Evolutionary conservation across 169 alveolate species (phyloP).

Genomic region (Toxoplasma gondii): DNA sequence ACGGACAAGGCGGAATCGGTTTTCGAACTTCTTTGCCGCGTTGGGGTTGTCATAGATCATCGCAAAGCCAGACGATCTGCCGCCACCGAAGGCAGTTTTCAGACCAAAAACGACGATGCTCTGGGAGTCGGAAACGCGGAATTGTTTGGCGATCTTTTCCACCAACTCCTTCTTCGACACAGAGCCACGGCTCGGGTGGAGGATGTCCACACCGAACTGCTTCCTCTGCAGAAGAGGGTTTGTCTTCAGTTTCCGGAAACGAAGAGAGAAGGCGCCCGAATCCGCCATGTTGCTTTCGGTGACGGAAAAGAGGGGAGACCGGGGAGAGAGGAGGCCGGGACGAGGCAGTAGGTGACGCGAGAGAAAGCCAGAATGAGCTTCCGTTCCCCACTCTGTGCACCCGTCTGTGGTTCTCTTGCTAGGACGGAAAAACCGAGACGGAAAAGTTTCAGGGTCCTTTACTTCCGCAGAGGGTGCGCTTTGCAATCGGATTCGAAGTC

Average conservation of each 20-base stretch:
- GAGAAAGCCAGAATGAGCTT: background rate
- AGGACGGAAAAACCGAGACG: background rate
- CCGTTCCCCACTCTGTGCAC: background rate
- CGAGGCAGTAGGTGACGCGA: background rate
- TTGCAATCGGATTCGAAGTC: background rate
- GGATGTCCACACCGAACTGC: conserved; percentile 90
- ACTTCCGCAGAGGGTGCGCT: background rate
- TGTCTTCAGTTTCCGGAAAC: conserved; percentile 87
- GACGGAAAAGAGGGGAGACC: background rate
- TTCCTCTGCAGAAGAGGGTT: conserved; percentile 92
- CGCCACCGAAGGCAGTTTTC: conserved; percentile 96
- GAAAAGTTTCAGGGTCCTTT: background rate
- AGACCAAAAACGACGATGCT: conserved; percentile 90
- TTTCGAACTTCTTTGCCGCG: conserved; percentile 89
- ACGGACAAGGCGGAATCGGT: conserved; percentile 83
- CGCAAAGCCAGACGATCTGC: conserved; percentile 95
- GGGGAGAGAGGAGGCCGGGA: background rate
- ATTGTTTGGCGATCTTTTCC: conserved; percentile 89
- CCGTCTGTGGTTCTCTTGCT: background rate
- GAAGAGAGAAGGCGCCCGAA: conserved; percentile 76
- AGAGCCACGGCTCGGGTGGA: conserved; percentile 93
- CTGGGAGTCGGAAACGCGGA: conserved; percentile 65
- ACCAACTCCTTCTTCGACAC: conserved; percentile 91
- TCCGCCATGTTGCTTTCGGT: conserved; percentile 40
- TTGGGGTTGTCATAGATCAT: conserved; percentile 91